Evolutionary conservation across 352 stramenopile species (phyloP), one percentile per base, ranked within the genome.

Genomic region (Phytophthora fragariaefolia): DNA sequence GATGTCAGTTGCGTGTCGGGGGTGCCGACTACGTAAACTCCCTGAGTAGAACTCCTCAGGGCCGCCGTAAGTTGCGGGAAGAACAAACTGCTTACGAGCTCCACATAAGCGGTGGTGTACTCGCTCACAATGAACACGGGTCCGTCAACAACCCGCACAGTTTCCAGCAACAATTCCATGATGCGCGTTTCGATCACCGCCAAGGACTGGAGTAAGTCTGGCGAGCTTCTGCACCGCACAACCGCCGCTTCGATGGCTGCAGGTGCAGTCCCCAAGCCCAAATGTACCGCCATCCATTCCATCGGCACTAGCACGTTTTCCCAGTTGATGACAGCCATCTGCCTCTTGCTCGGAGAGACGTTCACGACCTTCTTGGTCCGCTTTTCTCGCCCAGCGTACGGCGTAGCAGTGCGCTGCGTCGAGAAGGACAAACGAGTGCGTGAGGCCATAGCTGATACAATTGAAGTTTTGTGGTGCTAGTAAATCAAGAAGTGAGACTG

Each of bases 111-210:
- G 7, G 71, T 73, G 2, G 70, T 72, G 42, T 66, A 66, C 13
- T 83, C 76, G 18, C 74, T 81, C 18, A 85, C 53, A 55, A 89
- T 83, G 49, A 79, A 80, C 2, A 89, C 68, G 4, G 75, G 71
- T 4, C 77, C 74, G 9, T 66, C 48, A 4, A 54, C 48, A 8
- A 46, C 27, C 4, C 17, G 24, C 40, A 77, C 65, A 0, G 71
- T 70, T 5, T 78, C 54, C 10, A 48, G 56, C 10, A 89, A 30
- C 9, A 89, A 61, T 42, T 75, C 47, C 48, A 86, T 59, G 38
- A 77, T 58, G 6, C 63, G 64, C 10, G 69, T 50, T 49, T 89
- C 75, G 22, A 86, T 82, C 2, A 49, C 53, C 2, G 42, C 61
- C 22, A 83, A 6, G 2, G 46, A 27, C 2, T 22, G 28, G 12